Conservation (phyloP, 1,284 basidiomycete species). For the Pseudozyma hubeiensis region DNA sequence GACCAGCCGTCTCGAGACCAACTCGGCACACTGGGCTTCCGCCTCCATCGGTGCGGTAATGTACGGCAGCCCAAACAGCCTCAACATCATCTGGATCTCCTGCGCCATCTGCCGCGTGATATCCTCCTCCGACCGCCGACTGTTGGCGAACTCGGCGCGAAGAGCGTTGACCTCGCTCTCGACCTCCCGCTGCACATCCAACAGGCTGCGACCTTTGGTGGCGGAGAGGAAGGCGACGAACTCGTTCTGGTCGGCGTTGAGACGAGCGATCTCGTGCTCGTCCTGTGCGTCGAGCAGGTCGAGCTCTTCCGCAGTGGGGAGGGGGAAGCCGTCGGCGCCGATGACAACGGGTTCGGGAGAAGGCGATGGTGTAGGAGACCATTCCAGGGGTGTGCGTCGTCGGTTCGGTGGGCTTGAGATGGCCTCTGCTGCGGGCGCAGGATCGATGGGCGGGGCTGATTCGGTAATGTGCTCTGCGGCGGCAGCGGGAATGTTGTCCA, state of each 20-base stretch:
- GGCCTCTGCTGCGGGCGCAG: background rate
- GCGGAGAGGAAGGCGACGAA: conserved; percentile 91
- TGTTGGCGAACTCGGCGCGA: conserved; percentile 84
- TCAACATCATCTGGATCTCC: conserved; percentile 87
- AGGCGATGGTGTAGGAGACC: conserved; percentile 56
- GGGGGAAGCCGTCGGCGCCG: conserved; percentile 73
- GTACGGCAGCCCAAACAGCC: conserved; percentile 96
- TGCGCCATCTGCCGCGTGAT: conserved; percentile 92
- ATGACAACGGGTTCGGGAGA: conserved; percentile 67
- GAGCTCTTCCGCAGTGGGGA: conserved; percentile 82
- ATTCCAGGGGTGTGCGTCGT: conserved; percentile 41
- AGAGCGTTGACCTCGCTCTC: conserved; percentile 88
- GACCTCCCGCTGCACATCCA: conserved; percentile 82
- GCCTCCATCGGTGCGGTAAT: conserved; percentile 98
- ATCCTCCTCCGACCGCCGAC: conserved; percentile 93
- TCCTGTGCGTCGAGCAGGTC: conserved; percentile 78
- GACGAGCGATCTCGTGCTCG: conserved; percentile 53
- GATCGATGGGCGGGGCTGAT: conserved; percentile 4
- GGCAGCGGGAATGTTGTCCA: conserved; percentile 48
- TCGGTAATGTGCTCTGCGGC: conserved; percentile 25
- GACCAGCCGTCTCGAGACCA: conserved; percentile 85
- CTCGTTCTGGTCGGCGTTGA: conserved; percentile 73
- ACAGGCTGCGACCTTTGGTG: conserved; percentile 73
- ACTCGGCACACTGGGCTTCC: conserved; percentile 96
- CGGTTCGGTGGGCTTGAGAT: conserved; percentile 5